Evolutionary conservation across 2,329 filamentous ascomycete species (phyloP), one percentile per base, ranked within the genome.

Genomic region (Tolypocladium ophioglossoides): DNA sequence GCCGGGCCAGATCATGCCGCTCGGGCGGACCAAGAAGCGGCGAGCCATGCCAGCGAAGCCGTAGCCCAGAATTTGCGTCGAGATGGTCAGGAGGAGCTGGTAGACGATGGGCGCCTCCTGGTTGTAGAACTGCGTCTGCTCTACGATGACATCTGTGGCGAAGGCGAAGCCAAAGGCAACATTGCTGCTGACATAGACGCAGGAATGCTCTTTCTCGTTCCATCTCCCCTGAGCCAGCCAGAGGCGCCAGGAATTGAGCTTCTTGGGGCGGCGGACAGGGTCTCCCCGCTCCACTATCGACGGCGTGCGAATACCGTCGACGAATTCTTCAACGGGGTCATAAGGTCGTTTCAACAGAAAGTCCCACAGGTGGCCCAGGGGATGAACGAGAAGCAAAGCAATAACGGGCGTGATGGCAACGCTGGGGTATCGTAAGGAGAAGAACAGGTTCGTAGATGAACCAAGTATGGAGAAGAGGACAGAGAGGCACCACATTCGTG

Each of bases 161-260:
- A 94, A 94, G 30, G 89, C 89, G 70, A 94, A 94, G 2, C 89
- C 89, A 66, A 94, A 94, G 22, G 89, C 90, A 44, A 94, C 88
- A 65, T 94, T 94, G 71, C 88, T 92, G 74, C 86, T 90, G 62
- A 94, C 89, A 62, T 94, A 94, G 52, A 94, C 88, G 65, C 89
- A 94, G 44, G 86, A 88, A 68, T 94, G 89, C 67, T 94, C 89
- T 67, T 94, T 94, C 66, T 91, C 85, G 65, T 94, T 94, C 89
- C 89, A 94, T 38, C 74, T 78, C 3, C 89, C 89, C 69, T 92
- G 89, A 1, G 83, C 84, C 32, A 92, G 74, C 88, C 89, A 94
- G 38, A 87, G 74, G 49, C 87, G 82, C 55, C 85, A 65, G 4
- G 78, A 75, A 35, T 67, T 65, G 20, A 69, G 60, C 35, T 62